Evolutionary conservation across 495 filamentous ascomycete genomes (phyloP).

Genomic region (Xylaria palmicola): DNA sequence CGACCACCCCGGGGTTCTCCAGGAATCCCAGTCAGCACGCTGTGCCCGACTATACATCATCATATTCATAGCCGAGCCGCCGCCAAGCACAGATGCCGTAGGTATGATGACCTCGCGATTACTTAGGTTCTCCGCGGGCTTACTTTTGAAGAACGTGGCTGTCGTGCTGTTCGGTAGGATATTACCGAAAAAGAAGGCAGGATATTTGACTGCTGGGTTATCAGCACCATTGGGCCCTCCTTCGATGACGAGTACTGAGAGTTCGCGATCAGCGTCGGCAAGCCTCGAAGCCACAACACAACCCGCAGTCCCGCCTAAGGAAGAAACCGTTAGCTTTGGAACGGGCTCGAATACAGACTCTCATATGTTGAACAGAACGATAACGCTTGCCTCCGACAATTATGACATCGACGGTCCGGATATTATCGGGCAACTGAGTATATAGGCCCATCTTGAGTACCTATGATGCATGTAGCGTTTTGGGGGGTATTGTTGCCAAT

Average conservation of each 20-base stretch:
- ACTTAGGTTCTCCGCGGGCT: constrained; percentile 39
- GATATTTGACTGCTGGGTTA: constrained; percentile 42
- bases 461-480: no score
- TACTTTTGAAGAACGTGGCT: constrained; percentile 32
- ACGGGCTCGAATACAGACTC: neutral
- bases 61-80: constrained; percentile 56
- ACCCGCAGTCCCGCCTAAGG: constrained; percentile 45
- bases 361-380: neutral
- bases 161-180: constrained; percentile 31
- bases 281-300: constrained; percentile 51
- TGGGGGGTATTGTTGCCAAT: no score
- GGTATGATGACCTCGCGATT: constrained; percentile 46
- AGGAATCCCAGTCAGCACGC: constrained; percentile 43
- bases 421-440: constrained; percentile 24
- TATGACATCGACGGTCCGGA: constrained; percentile 33
- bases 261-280: constrained; percentile 45
- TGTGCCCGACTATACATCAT: constrained; percentile 41
- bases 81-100: constrained; percentile 52
- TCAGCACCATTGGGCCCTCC: constrained; percentile 48
- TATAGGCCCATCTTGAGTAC: constrained; percentile 23
- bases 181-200: constrained; percentile 36
- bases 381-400: constrained; percentile 29
- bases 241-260: constrained; percentile 56
- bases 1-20: constrained; percentile 49
- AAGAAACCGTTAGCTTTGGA: neutral